Percentiles rank a stretch among this genome's conserved stretches.
Conservation (phyloP, 371 early-diverging fungal genomes). For the Mortierella sp. region DNA sequence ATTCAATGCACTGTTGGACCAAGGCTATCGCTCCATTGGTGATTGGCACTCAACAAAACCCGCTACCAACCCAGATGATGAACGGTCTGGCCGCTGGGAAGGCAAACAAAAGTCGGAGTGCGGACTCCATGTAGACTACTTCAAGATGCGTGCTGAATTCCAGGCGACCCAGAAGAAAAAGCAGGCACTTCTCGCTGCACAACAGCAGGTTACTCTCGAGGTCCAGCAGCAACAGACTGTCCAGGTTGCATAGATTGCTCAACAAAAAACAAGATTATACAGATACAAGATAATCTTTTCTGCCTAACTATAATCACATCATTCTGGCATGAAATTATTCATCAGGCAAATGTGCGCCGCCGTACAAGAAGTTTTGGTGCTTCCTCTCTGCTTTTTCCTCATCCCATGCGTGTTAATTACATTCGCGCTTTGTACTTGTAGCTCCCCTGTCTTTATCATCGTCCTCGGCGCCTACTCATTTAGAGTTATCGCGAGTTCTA, state of each 20-base stretch:
- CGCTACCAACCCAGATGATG: slow-evolving; percentile 73
- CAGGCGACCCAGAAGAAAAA: slow-evolving; percentile 61
- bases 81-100: slow-evolving; percentile 93
- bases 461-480: neutral
- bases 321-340: slow-evolving; percentile 6
- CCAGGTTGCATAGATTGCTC: slow-evolving; percentile 12
- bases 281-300: neutral
- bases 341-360: neutral
- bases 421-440: slow-evolving; percentile 16
- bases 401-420: neutral
- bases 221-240: slow-evolving; percentile 19
- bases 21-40: slow-evolving; percentile 94
- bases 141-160: slow-evolving; percentile 84
- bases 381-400: neutral
- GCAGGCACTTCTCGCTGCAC: slow-evolving; percentile 44
- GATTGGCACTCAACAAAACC: slow-evolving; percentile 94
- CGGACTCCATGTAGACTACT: slow-evolving; percentile 95
- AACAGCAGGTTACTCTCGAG: slow-evolving; percentile 10
- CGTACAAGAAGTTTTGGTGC: neutral
- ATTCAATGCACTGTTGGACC: slow-evolving; percentile 89
- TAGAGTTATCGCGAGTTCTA: neutral
- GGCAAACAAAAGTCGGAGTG: slow-evolving; percentile 94
- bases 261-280: neutral
- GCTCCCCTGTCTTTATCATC: neutral
- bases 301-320: slow-evolving; percentile 1